Base-by-base conservation (phyloP, 176 grass and related monocot genomes). In the Canna indica region DNA sequence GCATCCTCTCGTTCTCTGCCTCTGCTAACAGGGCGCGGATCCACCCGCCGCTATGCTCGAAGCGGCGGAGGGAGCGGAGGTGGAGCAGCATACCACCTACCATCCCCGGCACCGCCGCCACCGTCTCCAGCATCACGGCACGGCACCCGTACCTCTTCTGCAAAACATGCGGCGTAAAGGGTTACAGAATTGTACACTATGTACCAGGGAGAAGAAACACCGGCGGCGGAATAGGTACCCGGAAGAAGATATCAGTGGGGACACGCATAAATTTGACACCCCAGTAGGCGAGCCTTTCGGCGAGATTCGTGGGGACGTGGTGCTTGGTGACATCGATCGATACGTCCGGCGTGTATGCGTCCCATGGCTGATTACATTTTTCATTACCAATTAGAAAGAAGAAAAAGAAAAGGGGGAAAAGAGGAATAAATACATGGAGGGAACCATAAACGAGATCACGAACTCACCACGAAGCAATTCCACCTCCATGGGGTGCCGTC, bases 401-500 rank as follows among this genome's bases (percentile, higher is more conserved):
- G 2, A 24, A 20, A 54, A 2, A 57, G 5, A 67, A 13, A 13
- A 13, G 5, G 42, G 32, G 20, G 41, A 27, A 71, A 29, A 59
- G 5, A 11, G 5, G 68, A 31, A 26, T 69, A 61, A 27, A 2
- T 3, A 20, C 20, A 5, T 5, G 11, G 38, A 25, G 22, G 16
- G 22, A 20, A 38, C 22, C 33, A 44, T 17, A 5, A 20, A 42
- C 31, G 36, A 16, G 28, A 15, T 1, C 31, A 36, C 22, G 22
- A 25, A 47, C 69, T 34, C 60, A 91, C 91, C 83, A 44, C 82
- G 76, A 96, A 96, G 78, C 91, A 96, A 38, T 83, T 71, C 88
- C 91, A 96, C 79, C 66, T 91, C 91, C 91, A 96, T 72, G 88
- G 87, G 30, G 61, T 84, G 80, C 87, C 91, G 34, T 91, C 87